Conservation (phyloP, 352 stramenopile species). For the Phytophthora foliorum region DNA sequence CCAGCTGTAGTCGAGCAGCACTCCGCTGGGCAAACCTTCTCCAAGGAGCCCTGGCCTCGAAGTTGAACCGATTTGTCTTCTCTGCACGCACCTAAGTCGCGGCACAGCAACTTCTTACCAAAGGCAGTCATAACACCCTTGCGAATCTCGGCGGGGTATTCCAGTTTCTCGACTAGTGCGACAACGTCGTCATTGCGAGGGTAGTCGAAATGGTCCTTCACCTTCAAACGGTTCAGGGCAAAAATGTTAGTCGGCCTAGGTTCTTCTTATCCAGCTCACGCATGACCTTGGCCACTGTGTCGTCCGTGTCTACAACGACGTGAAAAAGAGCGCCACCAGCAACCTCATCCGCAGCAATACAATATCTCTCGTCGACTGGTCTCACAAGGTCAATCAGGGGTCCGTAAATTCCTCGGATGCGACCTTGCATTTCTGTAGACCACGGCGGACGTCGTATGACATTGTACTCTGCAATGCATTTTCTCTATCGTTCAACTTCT, state of each 20-base stretch:
- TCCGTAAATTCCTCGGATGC: slow-evolving; percentile 90
- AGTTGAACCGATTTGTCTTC: too few species aligned
- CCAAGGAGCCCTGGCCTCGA: too few species aligned
- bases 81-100: slow-evolving; percentile 94
- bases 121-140: slow-evolving; percentile 97
- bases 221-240: slow-evolving; percentile 95
- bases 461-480: slow-evolving; percentile 86
- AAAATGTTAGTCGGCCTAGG: slow-evolving; percentile 97
- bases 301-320: slow-evolving; percentile 98
- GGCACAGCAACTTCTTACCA: slow-evolving; percentile 97
- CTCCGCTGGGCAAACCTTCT: too few species aligned
- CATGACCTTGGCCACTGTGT: slow-evolving; percentile 96
- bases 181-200: slow-evolving; percentile 85
- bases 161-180: slow-evolving; percentile 88
- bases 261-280: slow-evolving; percentile 94
- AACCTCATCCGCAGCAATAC: slow-evolving; percentile 96
- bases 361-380: slow-evolving; percentile 91
- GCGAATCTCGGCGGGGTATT: slow-evolving; percentile 87
- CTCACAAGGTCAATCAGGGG: slow-evolving; percentile 97
- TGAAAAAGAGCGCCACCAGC: slow-evolving; percentile 98
- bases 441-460: slow-evolving; percentile 86
- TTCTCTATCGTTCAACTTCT: slow-evolving; percentile 81
- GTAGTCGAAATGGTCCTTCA: slow-evolving; percentile 86
- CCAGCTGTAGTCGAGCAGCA: too few species aligned
- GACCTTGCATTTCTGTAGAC: slow-evolving; percentile 92